These are phyloP conservation scores for Nectriaceae sp. DNA, from an alignment of 2,329 filamentous ascomycete genomes.

Conservation along the genomic window DNA sequence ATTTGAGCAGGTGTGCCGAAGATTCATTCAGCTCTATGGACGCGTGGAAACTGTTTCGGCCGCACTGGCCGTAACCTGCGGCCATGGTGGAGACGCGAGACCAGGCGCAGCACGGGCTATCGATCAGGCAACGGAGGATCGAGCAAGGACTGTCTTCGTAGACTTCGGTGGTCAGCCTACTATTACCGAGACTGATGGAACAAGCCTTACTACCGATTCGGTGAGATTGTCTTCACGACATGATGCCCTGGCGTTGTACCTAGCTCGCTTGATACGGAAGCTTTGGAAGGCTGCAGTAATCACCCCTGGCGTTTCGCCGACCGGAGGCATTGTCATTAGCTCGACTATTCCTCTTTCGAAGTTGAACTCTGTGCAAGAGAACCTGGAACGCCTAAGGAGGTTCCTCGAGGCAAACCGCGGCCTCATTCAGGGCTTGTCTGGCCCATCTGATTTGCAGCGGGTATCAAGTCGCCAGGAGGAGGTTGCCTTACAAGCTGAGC, in stretches of 20 bases:
- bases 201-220: constrained; percentile 72
- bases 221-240: constrained; percentile 88
- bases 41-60: constrained; percentile 87
- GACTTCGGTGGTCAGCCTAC: constrained; percentile 88
- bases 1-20: constrained; percentile 77
- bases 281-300: constrained; percentile 86
- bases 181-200: constrained; percentile 75
- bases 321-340: constrained; percentile 62
- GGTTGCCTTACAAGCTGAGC: constrained; percentile 88
- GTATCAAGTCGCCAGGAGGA: constrained; percentile 85
- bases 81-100: constrained; percentile 76
- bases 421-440: constrained; percentile 92
- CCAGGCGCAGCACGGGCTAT: constrained; percentile 75
- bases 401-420: constrained; percentile 87
- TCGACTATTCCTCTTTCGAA: constrained; percentile 70
- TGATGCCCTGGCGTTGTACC: constrained; percentile 83
- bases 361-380: constrained; percentile 75
- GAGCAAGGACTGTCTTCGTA: constrained; percentile 84
- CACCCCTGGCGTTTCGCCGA: constrained; percentile 49
- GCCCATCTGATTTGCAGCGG: constrained; percentile 79
- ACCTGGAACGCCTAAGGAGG: constrained; percentile 73
- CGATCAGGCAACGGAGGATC: constrained; percentile 83
- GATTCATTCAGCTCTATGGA: constrained; percentile 84
- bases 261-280: constrained; percentile 82
- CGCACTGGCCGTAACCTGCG: constrained; percentile 90